Evolutionary conservation across 345 rosid species (phyloP), one percentile per base, ranked within the genome.

Genomic region (Diplotaxis tenuifolia): DNA sequence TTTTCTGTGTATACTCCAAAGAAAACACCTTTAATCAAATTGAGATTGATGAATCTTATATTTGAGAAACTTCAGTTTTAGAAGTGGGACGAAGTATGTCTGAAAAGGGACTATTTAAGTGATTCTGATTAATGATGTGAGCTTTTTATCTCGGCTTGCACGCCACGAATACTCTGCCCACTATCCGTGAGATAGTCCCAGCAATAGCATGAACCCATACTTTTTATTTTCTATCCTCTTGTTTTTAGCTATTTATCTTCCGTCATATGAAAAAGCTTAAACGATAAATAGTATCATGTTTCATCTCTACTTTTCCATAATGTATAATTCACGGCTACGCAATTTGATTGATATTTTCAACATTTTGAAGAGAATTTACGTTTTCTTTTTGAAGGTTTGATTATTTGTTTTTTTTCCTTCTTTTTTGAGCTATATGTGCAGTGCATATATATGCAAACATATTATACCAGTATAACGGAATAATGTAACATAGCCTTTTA

Each of bases 111-210:
- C 19, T 56, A 10, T 42, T 42, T 27, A 57, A 56, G 20, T 45
- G 65, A 56, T 55, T 56, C 3, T 15, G 38, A 34, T 9, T 5
- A 68, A 28, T 75, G 65, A 75, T 68, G 57, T 42, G 58, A 53
- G 27, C 20, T 38, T 27, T 34, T 16, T 68, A 69, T 40, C 74
- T 68, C 74, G 58, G 74, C 79, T 68, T 75, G 79, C 74, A 69
- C 79, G 79, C 74, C 29, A 75, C 49, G 74, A 53, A 53, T 68
- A 52, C 50, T 68, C 32, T 61, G 49, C 57, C 74, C 69, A 68
- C 62, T 32, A 68, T 54, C 36, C 59, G 27, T 38, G 55, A 60
- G 68, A 55, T 62, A 60, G 54, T 45, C 62, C 59, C 55, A 60
- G 56, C 56, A 75, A 9, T 59, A 50, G 55, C 62, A 74, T 67